Evolutionary conservation across 768 basidiomycete species (phyloP), one percentile per base, ranked within the genome.

Genomic region (Serendipita sp.): DNA sequence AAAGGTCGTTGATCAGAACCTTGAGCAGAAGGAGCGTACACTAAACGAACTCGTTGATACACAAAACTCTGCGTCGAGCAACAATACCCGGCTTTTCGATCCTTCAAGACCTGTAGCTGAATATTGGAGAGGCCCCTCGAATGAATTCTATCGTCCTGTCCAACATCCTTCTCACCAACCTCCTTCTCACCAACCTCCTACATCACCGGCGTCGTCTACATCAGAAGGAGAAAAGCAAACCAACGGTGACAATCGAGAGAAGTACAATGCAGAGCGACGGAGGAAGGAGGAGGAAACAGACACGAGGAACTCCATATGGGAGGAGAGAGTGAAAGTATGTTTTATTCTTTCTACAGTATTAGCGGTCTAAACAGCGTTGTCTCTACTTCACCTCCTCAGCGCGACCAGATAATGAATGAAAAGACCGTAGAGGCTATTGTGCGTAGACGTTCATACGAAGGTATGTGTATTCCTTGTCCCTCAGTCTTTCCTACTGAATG

Each of bases 361-460:
- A 24, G 24, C 24, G 24, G 24, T 24, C 24, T 24, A 24, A 24
- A 24, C 24, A 24, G 24, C 24, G 24, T 46, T 45, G 30, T 2
- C 41, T 41, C 58, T 8, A 8, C 28, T 24, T 30, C 15, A 34
- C 58, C 53, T 32, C 37, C 18, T n/a, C 70, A 91, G 89, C 79
- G 81, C 66, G 83, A 81, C 64, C 88, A 89, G 70, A 80, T 91
- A 11, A 86, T 77, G 70, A 88, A 86, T 72, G 89, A 91, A 74
- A 73, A 86, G 44, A 75, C 79, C 34, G 82, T 91, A 3, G 89
- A 91, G 72, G 76, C 75, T 63, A 89, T 91, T 69, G 79, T 91
- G 58, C 78, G 84, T 63, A 79, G 79, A 66, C 79, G 88, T 68
- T 83, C 87, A 35, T 74, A 85, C 62, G 84, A 89, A 70, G 89